Base-by-base conservation (phyloP, 2,329 filamentous ascomycete species). In the Trichoderma guizhouense region DNA sequence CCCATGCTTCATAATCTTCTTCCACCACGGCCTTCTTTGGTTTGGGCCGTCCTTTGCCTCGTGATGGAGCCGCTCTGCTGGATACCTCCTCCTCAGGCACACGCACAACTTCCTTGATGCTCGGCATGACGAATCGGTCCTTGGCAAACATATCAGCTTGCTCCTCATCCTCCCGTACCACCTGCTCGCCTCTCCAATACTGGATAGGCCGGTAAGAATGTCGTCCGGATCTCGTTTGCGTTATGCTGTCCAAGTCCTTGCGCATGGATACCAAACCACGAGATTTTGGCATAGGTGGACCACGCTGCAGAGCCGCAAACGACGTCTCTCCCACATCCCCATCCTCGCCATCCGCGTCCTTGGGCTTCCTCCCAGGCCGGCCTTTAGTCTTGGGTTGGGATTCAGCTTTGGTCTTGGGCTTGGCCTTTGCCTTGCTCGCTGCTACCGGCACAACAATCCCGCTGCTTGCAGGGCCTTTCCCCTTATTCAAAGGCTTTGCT, bases 171-270 rank as follows among this genome's bases (percentile, higher is more conserved):
- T 91, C 90, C 77, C 90, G 93, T 26, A 94, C 88, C 61, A 92
- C 89, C 69, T 88, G 89, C 79, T 98, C 95, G 75, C 94, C 94
- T 76, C 90, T 90, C 95, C 95, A 98, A 79, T 88, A 97, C 30
- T 93, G 90, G 39, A 98, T 82, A 0, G 95, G 96, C 73, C 89
- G 89, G 73, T 93, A 91, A 11, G 93, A 93, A 67, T 90, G 89
- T 71, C 96, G 89, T 2, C 94, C 95, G 14, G 92, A 95, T 69
- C 94, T 90, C 65, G 91, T 93, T 58, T 86, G 87, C 34, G 85
- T 85, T 73, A 88, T 84, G 30, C 82, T 84, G 58, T 71, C 68
- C 28, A 82, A 80, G 9, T 84, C 84, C 36, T 83, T 83, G 55
- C 86, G 85, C 67, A 85, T 79, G 65, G 87, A 87, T 28, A 89